A percentile compares a stretch with the other conserved stretches of the same genome.
These are phyloP conservation scores for Irpex sp. DNA, from an alignment of 1,284 basidiomycete genomes.

Conservation along the genomic window DNA sequence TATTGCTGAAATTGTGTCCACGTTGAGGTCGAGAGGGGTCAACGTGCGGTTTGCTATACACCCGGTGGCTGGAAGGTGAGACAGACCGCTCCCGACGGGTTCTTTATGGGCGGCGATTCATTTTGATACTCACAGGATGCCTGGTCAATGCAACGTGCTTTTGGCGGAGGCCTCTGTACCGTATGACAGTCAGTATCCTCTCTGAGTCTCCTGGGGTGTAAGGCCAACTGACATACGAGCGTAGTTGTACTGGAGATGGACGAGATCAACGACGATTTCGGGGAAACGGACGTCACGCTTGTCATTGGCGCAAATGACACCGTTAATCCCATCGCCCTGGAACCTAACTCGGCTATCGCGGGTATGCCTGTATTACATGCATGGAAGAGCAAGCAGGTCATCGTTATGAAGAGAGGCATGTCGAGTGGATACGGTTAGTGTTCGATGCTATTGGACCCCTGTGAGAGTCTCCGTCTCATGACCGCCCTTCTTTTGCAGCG, in stretches of 20 bases:
- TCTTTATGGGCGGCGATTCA: neutral
- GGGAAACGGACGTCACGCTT: constrained; percentile 78
- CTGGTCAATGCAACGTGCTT: constrained; percentile 83
- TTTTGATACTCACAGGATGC: constrained; percentile 52
- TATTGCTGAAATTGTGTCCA: constrained; percentile 75
- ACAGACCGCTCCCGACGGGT: neutral
- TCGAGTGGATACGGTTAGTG: constrained; percentile 73
- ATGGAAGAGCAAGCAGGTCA: constrained; percentile 87
- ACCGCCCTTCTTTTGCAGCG: constrained; percentile 38
- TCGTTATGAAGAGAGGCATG: constrained; percentile 89
- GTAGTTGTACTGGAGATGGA: constrained; percentile 87
- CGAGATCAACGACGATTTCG: constrained; percentile 87
- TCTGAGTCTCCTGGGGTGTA: neutral
- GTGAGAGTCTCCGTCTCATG: constrained; percentile 2
- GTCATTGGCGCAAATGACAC: constrained; percentile 90
- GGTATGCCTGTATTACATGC: constrained; percentile 88
- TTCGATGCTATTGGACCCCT: neutral
- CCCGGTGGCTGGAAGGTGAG: constrained; percentile 35
- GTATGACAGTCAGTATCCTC: constrained; percentile 67
- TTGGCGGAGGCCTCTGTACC: constrained; percentile 85
- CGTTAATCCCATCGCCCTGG: constrained; percentile 86
- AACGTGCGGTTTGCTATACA: constrained; percentile 57
- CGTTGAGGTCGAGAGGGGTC: constrained; percentile 68
- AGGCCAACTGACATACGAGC: neutral
- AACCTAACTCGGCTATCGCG: constrained; percentile 79